Conservation (phyloP, 192 early-diverging fungal species). For the Dissophora globulifera region DNA sequence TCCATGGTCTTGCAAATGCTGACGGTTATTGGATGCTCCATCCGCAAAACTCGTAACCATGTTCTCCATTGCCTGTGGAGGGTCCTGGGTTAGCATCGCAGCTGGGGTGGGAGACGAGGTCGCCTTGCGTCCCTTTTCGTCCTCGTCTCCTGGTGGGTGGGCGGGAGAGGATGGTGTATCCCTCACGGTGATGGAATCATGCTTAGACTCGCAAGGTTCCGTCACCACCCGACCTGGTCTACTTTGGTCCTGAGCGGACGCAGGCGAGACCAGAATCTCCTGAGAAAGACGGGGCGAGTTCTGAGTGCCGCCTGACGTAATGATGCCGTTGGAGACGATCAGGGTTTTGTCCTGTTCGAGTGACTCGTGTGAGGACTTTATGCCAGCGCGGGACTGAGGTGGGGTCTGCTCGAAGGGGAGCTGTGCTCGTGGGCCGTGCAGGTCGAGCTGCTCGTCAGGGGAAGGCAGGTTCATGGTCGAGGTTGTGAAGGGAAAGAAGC, state of each 20-base stretch:
- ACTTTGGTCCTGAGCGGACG: conserved; percentile 11
- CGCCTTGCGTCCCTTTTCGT: neutral
- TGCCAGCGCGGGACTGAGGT: conserved; percentile 33
- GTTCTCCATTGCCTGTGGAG: neutral
- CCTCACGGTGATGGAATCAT: neutral
- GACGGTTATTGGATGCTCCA: too few relatives aligned
- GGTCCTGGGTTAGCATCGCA: neutral
- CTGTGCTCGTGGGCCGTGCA: conserved; percentile 38
- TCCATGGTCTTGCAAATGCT: neutral
- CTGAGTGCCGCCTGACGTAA: conserved; percentile 24
- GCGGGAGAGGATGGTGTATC: neutral
- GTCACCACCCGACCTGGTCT: conserved; percentile 7
- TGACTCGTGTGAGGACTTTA: conserved; percentile 39
- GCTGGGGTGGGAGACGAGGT: too few relatives aligned
- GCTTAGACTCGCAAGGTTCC: neutral
- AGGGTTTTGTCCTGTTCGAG: conserved; percentile 22
- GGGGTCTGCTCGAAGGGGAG: conserved; percentile 41
- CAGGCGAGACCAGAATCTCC: conserved; percentile 33
- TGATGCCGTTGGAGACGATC: conserved; percentile 37
- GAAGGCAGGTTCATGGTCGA: conserved; percentile 47
- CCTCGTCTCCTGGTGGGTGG: neutral
- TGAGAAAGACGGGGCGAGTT: neutral
- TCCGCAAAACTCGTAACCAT: neutral
- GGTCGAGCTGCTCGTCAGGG: conserved; percentile 40
- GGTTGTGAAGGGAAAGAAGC: neutral